Evolutionary conservation across 2,329 filamentous ascomycete genomes (phyloP).

Genomic region (Thermothelomyces thermophilus): DNA sequence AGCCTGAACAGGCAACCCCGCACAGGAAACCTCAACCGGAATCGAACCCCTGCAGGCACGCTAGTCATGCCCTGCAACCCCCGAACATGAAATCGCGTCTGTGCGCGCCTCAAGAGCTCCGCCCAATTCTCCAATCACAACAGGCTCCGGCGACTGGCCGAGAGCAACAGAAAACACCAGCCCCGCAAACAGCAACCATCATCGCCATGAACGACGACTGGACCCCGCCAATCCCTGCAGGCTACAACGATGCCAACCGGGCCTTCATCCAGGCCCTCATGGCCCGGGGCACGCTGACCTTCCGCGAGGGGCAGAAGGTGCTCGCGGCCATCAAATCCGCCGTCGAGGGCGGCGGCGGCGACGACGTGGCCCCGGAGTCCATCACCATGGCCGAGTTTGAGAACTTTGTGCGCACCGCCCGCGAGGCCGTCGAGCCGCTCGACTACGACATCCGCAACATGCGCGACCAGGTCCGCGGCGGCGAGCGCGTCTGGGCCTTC

Average conservation of each 20-base stretch:
- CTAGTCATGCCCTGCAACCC: conserved; percentile 6
- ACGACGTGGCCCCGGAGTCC: conserved; percentile 47
- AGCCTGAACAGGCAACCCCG: too few species aligned
- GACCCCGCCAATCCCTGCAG: conserved; percentile 29
- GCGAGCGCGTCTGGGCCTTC: conserved; percentile 66
- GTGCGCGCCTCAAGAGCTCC: background rate
- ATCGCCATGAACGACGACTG: conserved; percentile 26
- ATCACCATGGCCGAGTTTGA: conserved; percentile 63
- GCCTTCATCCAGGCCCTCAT: conserved; percentile 89
- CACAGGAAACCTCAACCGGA: background rate
- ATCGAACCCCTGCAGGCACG: background rate
- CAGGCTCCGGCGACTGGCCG: background rate
- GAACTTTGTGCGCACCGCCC: conserved; percentile 62
- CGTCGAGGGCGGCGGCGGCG: conserved; percentile 13
- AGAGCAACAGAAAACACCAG: background rate
- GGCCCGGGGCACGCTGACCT: conserved; percentile 69
- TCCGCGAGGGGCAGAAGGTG: conserved; percentile 64
- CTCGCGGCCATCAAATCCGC: conserved; percentile 69
- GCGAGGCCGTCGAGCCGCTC: conserved; percentile 66
- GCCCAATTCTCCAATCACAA: background rate
- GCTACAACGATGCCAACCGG: conserved; percentile 61
- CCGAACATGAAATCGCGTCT: conserved; percentile 12
- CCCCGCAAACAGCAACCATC: background rate
- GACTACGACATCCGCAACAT: conserved; percentile 81
- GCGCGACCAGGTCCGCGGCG: conserved; percentile 58